Conservation (phyloP, 345 rosid genomes). For the Hirschfeldia incana region DNA sequence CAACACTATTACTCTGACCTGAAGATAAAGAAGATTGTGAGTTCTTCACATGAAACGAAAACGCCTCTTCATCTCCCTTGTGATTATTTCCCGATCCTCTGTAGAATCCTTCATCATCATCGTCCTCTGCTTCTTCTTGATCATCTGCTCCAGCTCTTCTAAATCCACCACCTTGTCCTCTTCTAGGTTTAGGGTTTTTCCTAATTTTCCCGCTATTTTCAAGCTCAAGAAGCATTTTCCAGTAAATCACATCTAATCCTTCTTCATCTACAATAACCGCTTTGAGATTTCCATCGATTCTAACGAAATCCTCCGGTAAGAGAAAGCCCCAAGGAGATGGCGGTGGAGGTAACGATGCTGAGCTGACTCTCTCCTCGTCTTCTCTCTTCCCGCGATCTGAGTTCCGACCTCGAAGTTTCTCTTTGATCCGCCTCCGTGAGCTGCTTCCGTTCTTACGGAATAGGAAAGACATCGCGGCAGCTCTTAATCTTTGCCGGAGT, state of each 20-base stretch:
- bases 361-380: slow-evolving; percentile 21
- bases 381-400: slow-evolving; percentile 39
- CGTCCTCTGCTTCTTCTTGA: neutral
- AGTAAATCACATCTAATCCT: slow-evolving; percentile 79
- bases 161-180: slow-evolving; percentile 20
- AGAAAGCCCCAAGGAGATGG: slow-evolving; percentile 38
- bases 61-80: slow-evolving; percentile 6
- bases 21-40: slow-evolving; percentile 13
- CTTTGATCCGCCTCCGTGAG: slow-evolving; percentile 37
- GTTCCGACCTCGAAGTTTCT: slow-evolving; percentile 31
- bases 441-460: slow-evolving; percentile 40
- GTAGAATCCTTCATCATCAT: too few relatives aligned
- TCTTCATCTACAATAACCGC: slow-evolving; percentile 67
- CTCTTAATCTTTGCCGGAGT: neutral
- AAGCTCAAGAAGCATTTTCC: slow-evolving; percentile 48
- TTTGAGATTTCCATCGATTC: slow-evolving; percentile 48
- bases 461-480: slow-evolving; percentile 29
- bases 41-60: slow-evolving; percentile 27
- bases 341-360: slow-evolving; percentile 15
- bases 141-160: slow-evolving; percentile 4
- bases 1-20: slow-evolving; percentile 14
- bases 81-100: too few relatives aligned
- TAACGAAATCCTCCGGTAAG: slow-evolving; percentile 37
- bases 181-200: slow-evolving; percentile 25
- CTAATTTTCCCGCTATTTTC: slow-evolving; percentile 34